These are phyloP conservation scores for Nannochloropsis salina DNA, from an alignment of 108 stramenopile species.

Conservation along the genomic window DNA sequence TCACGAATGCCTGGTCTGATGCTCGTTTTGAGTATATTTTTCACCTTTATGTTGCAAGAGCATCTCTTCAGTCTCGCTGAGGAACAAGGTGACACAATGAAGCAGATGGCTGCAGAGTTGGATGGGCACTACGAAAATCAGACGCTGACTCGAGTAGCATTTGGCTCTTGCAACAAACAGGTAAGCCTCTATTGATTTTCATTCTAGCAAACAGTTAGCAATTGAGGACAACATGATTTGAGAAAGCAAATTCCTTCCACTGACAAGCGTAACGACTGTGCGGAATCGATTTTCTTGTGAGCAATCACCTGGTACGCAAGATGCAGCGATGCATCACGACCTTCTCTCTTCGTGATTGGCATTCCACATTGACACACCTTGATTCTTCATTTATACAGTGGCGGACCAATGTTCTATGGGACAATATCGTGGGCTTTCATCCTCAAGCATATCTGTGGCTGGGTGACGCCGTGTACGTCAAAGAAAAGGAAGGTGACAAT, in stretches of 20 bases:
- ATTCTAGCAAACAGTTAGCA: too few relatives aligned
- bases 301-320: too few relatives aligned
- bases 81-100: slow-evolving; percentile 10
- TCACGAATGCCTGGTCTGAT: too few relatives aligned
- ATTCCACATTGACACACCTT: neutral
- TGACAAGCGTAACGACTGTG: too few relatives aligned
- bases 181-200: neutral
- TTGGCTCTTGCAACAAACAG: slow-evolving; percentile 51
- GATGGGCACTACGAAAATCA: slow-evolving; percentile 7
- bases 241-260: too few relatives aligned
- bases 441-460: slow-evolving; percentile 50
- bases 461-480: slow-evolving; percentile 51
- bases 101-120: neutral
- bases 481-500: slow-evolving; percentile 26
- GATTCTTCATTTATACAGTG: neutral
- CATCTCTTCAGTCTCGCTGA: too few relatives aligned
- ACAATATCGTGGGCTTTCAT: slow-evolving; percentile 32
- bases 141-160: slow-evolving; percentile 34
- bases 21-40: too few relatives aligned
- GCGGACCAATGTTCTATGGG: slow-evolving; percentile 40
- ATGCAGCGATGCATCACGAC: neutral
- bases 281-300: too few relatives aligned
- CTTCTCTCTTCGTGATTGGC: neutral
- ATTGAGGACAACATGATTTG: too few relatives aligned
- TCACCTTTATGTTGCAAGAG: too few relatives aligned